Evolutionary conservation across 1,139 yeast genomes (phyloP), one percentile per base, ranked within the genome.

Genomic region (Geotrichum bryndzae): DNA sequence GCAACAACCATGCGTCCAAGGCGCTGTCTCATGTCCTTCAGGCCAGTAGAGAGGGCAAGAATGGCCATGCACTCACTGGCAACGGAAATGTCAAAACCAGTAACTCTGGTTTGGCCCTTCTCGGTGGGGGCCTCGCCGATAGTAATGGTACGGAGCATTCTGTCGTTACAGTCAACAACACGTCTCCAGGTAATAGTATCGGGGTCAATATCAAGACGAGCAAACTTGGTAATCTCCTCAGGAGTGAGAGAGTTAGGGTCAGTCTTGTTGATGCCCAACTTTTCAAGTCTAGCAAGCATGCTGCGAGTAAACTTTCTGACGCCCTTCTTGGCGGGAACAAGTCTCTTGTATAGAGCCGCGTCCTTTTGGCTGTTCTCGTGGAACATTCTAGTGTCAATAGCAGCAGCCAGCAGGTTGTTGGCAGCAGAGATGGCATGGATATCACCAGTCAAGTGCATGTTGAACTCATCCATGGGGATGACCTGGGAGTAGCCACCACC

Each of bases 401-500:
- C 99, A 63, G 99, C 99, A 64, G 98, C 98, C 68, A 94, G 82
- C 73, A 94, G 80, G 77, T 94, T 94, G 75, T 90, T 92, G 62
- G 99, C 98, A 81, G 92, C 94, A 62, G 96, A 86, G 68, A 94
- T 90, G 61, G 99, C 99, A 75, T 94, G 99, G 70, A 94, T 94
- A 75, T 94, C 99, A 74, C 99, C 99, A 60, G 99, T 94, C 68
- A 94, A 84, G 76, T 94, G 99, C 91, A 94, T 85, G 80, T 94
- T 94, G 82, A 94, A 94, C 77, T 94, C 98, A 76, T 94, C 98
- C 99, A 94, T 94, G 66, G 99, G 99, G 72, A 94, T 91, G 56
- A 94, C 98, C 78, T 94, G 98, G 7, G 98, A 87, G 78, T 92
- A 94, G 65, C 99, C 99, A 74, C 99, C 99, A 73, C 99, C 99